Evolutionary conservation across 2,329 filamentous ascomycete species (phyloP).

Genomic region (Trichoderma atrobrunneum): DNA sequence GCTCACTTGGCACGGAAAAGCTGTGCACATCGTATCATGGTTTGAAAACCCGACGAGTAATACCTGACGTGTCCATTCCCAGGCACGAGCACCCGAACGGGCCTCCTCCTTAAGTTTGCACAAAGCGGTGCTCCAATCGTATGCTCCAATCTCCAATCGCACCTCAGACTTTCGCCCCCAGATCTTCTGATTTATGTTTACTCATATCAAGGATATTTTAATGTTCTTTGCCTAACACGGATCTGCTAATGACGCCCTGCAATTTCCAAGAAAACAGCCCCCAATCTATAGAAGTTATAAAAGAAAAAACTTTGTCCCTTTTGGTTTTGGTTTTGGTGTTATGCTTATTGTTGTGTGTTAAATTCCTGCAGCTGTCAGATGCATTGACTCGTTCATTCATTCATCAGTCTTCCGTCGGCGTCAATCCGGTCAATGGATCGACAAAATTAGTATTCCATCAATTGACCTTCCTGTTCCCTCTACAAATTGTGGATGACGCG

Average conservation of each 20-base stretch:
- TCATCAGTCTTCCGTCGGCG: neutral
- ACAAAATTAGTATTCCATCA: neutral
- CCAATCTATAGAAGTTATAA: conserved; percentile 7
- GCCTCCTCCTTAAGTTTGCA: neutral
- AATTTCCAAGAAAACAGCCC: conserved; percentile 1
- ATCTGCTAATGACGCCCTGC: conserved; percentile 1
- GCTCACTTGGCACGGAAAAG: neutral
- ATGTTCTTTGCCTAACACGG: neutral
- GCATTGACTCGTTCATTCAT: neutral
- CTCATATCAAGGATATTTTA: neutral
- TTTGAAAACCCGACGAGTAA: neutral
- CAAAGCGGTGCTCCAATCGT: neutral
- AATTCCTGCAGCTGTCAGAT: conserved; percentile 7
- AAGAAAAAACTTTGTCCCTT: neutral
- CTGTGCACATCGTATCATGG: neutral
- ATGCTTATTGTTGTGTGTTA: neutral
- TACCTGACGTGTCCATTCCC: neutral
- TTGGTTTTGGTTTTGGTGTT: neutral
- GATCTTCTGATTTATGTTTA: neutral
- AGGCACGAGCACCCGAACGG: neutral
- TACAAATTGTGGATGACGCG: neutral
- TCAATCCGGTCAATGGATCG: neutral
- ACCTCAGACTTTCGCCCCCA: neutral
- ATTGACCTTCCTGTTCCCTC: neutral
- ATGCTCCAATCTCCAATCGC: neutral